These are phyloP conservation scores for Suillus luteus DNA, from an alignment of 768 basidiomycete genomes.

Conservation along the genomic window DNA sequence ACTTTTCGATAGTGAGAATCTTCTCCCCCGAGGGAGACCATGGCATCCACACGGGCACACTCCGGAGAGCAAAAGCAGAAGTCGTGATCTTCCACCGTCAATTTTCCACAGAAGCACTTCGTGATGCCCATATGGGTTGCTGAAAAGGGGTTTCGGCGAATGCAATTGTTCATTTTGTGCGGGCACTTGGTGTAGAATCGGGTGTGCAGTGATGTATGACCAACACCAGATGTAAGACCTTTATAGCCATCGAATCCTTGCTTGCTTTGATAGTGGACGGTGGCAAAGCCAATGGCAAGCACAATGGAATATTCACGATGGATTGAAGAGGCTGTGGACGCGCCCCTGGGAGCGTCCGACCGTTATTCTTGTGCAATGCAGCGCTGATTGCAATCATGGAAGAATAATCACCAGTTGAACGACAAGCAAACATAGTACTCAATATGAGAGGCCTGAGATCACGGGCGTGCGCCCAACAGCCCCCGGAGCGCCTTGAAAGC, in stretches of 20 bases:
- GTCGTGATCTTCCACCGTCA: conserved; percentile 9
- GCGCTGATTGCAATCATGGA: neutral
- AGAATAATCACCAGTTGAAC: neutral
- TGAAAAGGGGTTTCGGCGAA: neutral
- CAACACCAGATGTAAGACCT: neutral
- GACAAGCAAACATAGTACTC: neutral
- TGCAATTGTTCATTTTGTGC: neutral
- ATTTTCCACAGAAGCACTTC: conserved; percentile 6
- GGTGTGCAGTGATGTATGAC: neutral
- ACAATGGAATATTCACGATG: neutral
- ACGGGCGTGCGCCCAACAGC: neutral
- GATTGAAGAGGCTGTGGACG: neutral
- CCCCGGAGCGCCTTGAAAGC: neutral
- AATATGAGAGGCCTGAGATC: neutral
- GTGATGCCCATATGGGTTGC: neutral
- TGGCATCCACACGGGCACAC: conserved; percentile 9
- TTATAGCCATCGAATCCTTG: conserved; percentile 3
- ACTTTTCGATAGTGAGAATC: conserved; percentile 12
- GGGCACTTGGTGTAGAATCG: neutral
- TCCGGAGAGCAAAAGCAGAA: conserved; percentile 10
- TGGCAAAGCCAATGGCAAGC: neutral
- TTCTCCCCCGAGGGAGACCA: neutral
- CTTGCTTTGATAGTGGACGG: neutral
- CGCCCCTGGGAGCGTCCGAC: neutral
- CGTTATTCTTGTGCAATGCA: neutral